These are phyloP conservation scores for Claviceps capensis DNA, from an alignment of 2,329 filamentous ascomycete species.

Conservation along the genomic window DNA sequence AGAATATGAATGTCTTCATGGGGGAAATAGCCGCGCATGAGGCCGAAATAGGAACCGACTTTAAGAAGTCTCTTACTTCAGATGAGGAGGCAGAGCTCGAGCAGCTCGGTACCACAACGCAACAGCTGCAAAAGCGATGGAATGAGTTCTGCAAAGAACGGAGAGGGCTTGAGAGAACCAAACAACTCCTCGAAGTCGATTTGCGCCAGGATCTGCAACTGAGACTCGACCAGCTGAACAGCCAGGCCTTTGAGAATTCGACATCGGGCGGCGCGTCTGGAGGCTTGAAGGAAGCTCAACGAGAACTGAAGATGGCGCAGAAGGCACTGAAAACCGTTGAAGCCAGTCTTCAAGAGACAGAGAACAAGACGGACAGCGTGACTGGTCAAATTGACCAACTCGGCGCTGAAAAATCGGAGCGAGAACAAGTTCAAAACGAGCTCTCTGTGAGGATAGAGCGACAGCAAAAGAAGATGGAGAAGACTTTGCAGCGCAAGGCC, in stretches of 20 bases:
- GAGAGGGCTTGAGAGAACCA: slow-evolving; percentile 65
- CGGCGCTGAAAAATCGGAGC: slow-evolving; percentile 42
- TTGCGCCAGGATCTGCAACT: slow-evolving; percentile 80
- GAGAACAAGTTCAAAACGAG: slow-evolving; percentile 60
- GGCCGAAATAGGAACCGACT: slow-evolving; percentile 69
- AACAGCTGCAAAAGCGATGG: slow-evolving; percentile 63
- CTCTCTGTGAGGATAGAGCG: slow-evolving; percentile 67
- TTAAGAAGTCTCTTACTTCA: slow-evolving; percentile 75
- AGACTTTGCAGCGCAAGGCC: slow-evolving; percentile 79
- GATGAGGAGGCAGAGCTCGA: slow-evolving; percentile 77
- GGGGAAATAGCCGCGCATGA: slow-evolving; percentile 67
- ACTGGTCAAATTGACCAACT: slow-evolving; percentile 40
- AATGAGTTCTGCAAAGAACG: slow-evolving; percentile 60
- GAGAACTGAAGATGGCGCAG: slow-evolving; percentile 67
- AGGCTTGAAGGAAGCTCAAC: slow-evolving; percentile 62
- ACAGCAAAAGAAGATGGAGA: slow-evolving; percentile 82
- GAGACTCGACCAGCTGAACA: slow-evolving; percentile 73
- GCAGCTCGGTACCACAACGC: slow-evolving; percentile 51
- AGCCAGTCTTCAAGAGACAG: slow-evolving; percentile 58
- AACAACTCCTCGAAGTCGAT: slow-evolving; percentile 74
- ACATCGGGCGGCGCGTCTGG: slow-evolving; percentile 45
- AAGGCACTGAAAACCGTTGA: slow-evolving; percentile 55
- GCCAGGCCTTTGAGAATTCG: slow-evolving; percentile 55
- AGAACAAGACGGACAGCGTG: slow-evolving; percentile 49
- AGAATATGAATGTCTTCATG: slow-evolving; percentile 60